Percentiles rank a stretch among this genome's conserved stretches.
phyloP scores from a whole-genome alignment of 805 yeast species.

The Spathaspora girioi region DNA sequence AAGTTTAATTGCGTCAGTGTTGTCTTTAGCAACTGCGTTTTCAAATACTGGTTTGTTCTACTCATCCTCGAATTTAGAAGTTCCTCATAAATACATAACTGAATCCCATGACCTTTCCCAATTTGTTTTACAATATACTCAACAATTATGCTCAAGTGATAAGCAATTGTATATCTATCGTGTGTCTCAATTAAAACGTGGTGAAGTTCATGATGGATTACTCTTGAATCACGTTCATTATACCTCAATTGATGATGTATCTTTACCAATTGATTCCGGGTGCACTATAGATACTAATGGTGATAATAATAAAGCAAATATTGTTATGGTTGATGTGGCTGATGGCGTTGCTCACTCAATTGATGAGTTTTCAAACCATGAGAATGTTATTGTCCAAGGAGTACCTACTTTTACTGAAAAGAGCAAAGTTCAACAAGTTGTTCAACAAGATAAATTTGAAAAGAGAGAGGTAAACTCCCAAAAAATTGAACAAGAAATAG shows the following conservation, averaged over 20 bases:
- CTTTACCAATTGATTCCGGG: constrained; percentile 12
- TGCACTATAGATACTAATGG: constrained; percentile 8
- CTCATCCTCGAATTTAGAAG: constrained; percentile 7
- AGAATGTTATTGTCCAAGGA: constrained; percentile 23
- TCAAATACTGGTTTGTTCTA: constrained; percentile 22
- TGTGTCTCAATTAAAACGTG: constrained; percentile 16
- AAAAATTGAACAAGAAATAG: constrained; percentile 18
- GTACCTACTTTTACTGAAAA: constrained; percentile 21
- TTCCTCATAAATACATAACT: constrained; percentile 15
- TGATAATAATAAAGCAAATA: constrained; percentile 6
- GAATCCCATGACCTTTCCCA: constrained; percentile 15
- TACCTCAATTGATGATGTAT: constrained; percentile 12
- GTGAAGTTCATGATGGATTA: constrained; percentile 6
- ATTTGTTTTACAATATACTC: constrained; percentile 14
- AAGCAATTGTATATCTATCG: constrained; percentile 23
- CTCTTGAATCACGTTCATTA: constrained; percentile 19
- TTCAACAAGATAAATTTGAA: constrained; percentile 17
- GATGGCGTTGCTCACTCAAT: constrained; percentile 15
- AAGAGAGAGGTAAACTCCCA: constrained; percentile 16
- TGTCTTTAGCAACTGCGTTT: constrained; percentile 20
- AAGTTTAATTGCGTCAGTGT: not conserved
- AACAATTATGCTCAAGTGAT: constrained; percentile 15
- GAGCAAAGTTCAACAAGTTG: constrained; percentile 18
- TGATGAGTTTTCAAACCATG: constrained; percentile 15
- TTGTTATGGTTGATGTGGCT: constrained; percentile 22